These are phyloP conservation scores for Galerina sulciceps DNA, from an alignment of 768 basidiomycete species.

Conservation along the genomic window DNA sequence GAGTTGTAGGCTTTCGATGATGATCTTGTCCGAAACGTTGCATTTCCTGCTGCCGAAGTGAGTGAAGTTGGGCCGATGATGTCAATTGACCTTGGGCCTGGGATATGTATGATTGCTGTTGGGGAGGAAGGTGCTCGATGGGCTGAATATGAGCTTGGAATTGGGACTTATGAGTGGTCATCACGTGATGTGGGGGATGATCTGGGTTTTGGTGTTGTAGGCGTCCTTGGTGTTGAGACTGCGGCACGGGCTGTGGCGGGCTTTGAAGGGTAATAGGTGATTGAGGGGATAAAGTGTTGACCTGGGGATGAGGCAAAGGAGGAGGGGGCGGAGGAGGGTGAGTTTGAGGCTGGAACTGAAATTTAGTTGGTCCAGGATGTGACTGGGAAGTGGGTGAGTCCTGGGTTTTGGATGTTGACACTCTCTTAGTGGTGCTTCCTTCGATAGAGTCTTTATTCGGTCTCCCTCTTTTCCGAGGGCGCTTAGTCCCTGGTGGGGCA, in stretches of 20 bases:
- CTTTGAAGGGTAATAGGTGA: background rate
- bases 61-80: slow-evolving; percentile 9
- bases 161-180: slow-evolving; percentile 4
- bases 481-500: slow-evolving; percentile 86
- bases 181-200: slow-evolving; percentile 15
- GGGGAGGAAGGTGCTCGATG: slow-evolving; percentile 6
- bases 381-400: slow-evolving; percentile 12
- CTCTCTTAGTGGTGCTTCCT: slow-evolving; percentile 14
- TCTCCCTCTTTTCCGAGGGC: slow-evolving; percentile 80
- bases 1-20: slow-evolving; percentile 15
- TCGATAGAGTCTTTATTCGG: slow-evolving; percentile 48
- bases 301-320: slow-evolving; percentile 27
- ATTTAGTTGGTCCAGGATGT: slow-evolving; percentile 22
- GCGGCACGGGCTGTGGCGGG: slow-evolving; percentile 2
- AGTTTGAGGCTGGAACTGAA: slow-evolving; percentile 30
- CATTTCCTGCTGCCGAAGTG: slow-evolving; percentile 10
- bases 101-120: slow-evolving; percentile 3
- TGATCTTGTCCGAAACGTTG: background rate
- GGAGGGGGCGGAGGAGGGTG: slow-evolving; percentile 30
- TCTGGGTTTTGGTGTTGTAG: slow-evolving; percentile 2
- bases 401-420: slow-evolving; percentile 2
- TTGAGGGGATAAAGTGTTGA: slow-evolving; percentile 22
- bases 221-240: background rate
- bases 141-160: slow-evolving; percentile 8
- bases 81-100: slow-evolving; percentile 1